Conservation (phyloP, 2,329 filamentous ascomycete genomes). For the Pseudogymnoascus sp. region DNA sequence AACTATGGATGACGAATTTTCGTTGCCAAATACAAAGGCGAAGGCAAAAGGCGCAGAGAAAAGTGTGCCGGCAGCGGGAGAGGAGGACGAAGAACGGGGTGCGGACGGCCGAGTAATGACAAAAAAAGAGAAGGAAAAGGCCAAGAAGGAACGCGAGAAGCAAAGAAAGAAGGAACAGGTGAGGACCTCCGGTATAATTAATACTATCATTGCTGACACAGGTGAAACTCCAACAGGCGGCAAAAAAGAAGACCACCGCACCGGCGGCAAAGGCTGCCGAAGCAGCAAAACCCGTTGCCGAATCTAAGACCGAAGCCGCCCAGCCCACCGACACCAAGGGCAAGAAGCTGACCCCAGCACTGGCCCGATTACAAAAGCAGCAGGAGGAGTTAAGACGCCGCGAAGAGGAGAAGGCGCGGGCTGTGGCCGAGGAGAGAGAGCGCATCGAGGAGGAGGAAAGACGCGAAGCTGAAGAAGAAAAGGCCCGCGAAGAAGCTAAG, state of each 20-base stretch:
- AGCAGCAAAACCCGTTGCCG: slow-evolving; percentile 41
- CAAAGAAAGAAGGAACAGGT: slow-evolving; percentile 97
- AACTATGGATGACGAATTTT: slow-evolving; percentile 77
- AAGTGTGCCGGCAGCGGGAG: slow-evolving; percentile 37
- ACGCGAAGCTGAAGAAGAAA: slow-evolving; percentile 55
- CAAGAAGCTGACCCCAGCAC: slow-evolving; percentile 77
- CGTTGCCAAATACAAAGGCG: slow-evolving; percentile 63
- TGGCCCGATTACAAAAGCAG: slow-evolving; percentile 68
- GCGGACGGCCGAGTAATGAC: slow-evolving; percentile 67
- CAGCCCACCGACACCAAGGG: slow-evolving; percentile 58
- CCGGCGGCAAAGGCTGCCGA: slow-evolving; percentile 48
- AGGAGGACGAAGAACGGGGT: slow-evolving; percentile 44
- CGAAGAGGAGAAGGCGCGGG: slow-evolving; percentile 54
- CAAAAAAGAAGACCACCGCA: slow-evolving; percentile 65
- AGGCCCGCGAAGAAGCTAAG: slow-evolving; percentile 63
- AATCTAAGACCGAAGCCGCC: slow-evolving; percentile 40
- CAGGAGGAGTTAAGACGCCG: slow-evolving; percentile 64
- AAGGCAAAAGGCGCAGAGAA: slow-evolving; percentile 51
- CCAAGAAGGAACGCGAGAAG: slow-evolving; percentile 98
- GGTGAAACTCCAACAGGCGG: slow-evolving; percentile 44
- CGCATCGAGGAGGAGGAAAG: slow-evolving; percentile 58
- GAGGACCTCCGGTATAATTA: slow-evolving; percentile 21
- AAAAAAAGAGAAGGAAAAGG: slow-evolving; percentile 96
- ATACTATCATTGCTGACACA: slow-evolving; percentile 13
- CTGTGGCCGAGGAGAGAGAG: slow-evolving; percentile 54